Evolutionary conservation across 1,284 basidiomycete genomes (phyloP), one percentile per base, ranked within the genome.

Genomic region (Xerocomus nothofagi): DNA sequence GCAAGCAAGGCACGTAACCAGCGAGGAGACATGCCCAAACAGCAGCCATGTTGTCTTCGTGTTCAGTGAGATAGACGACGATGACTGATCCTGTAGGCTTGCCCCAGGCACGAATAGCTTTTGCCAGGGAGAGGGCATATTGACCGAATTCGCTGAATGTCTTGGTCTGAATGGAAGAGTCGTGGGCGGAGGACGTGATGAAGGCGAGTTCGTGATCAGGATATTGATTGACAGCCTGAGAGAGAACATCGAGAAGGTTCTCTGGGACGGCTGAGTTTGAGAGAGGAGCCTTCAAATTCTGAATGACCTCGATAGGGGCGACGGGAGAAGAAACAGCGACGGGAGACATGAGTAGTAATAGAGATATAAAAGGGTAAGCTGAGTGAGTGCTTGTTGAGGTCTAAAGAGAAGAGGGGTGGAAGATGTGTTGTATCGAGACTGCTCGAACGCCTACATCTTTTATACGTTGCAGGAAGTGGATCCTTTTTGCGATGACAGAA

Each of bases 41-140:
- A 7, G 65, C 67, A 5, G 57, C 57, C 63, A 69, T 65, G 32
- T 69, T 69, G 38, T 65, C 63, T 34, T 68, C 65, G 30, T 69
- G 67, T 21, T 65, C 65, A 3, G 61, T 65, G 12, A 65, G 50
- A 41, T 65, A 65, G 7, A 65, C 53, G 6, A 66, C 50, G 7
- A 68, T 12, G n/a, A 66, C 27, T 4, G 65, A 68, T 2, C 67
- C 67, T 1, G 51, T 5, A 17, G 67, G 63, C 27, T 60, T 69
- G 1, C 36, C 44, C 61, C 37, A 60, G 14, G 50, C 51, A 31
- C 30, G 59, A 38, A 47, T 44, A 21, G 41, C 62, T 6, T 52
- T 58, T 21, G 56, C 65, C 0, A 64, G 56, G 34, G 51, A 58
- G 31, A 49, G 51, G 14, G 44, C 57, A 39, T 48, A 36, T 24